Evolutionary conservation across 805 yeast genomes (phyloP).

Genomic region (Cephaloascus albidus): DNA sequence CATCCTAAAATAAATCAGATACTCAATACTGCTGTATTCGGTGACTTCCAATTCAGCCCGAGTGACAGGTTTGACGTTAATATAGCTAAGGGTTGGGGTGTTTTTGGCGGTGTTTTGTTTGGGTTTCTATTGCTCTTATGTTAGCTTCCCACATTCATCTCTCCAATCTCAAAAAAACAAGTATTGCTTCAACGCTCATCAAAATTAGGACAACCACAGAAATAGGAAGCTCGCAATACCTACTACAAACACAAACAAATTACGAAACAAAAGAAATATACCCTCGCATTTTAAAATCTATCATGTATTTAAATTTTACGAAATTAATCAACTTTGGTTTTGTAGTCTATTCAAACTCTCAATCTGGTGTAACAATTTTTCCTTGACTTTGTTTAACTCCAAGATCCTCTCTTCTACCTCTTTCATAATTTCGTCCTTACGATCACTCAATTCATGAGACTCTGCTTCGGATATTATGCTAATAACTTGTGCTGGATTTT

Average conservation of each 20-base stretch:
- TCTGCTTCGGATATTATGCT: neutral
- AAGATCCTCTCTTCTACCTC: conserved; percentile 4
- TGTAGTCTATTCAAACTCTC: conserved; percentile 2
- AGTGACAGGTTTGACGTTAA: neutral
- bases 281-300: too few species aligned
- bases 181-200: too few species aligned
- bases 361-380: conserved; percentile 5
- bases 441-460: too few species aligned
- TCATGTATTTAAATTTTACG: too few species aligned
- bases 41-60: neutral
- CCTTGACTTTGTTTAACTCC: conserved; percentile 9
- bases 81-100: neutral
- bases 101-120: neutral
- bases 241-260: too few species aligned
- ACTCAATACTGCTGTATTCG: too few species aligned
- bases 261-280: too few species aligned
- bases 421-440: neutral
- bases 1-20: too few species aligned
- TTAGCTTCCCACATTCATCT: neutral
- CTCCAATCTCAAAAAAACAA: too few species aligned
- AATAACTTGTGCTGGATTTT: neutral
- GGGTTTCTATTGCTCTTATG: neutral
- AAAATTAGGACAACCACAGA: too few species aligned
- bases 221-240: too few species aligned
- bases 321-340: neutral